These are phyloP conservation scores for Cryphonectria nitschkei DNA, from an alignment of 2,329 filamentous ascomycete genomes.

Conservation along the genomic window DNA sequence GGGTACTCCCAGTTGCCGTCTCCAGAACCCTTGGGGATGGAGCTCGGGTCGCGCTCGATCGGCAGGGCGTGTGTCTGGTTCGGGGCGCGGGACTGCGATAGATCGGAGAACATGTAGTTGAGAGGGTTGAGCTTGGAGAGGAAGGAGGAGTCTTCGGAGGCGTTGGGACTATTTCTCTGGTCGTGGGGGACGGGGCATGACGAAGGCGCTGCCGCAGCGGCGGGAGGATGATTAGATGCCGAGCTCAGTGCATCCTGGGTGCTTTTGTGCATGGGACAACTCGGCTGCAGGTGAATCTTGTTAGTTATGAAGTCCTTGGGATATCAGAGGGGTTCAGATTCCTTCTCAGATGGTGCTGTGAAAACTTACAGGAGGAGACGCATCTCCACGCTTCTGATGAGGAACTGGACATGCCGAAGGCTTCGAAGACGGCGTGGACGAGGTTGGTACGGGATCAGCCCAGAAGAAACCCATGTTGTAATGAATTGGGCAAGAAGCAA, in stretches of 20 bases:
- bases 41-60: conserved; percentile 79
- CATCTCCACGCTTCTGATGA: conserved; percentile 33
- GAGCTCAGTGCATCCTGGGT: conserved; percentile 52
- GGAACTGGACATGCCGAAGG: conserved; percentile 30
- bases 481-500: background rate
- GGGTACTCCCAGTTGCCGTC: conserved; percentile 95
- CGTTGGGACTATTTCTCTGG: conserved; percentile 23
- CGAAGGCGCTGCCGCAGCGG: conserved; percentile 39
- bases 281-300: conserved; percentile 43
- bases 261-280: conserved; percentile 63
- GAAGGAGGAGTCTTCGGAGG: conserved; percentile 43
- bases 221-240: conserved; percentile 35
- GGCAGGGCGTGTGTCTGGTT: conserved; percentile 76
- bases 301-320: conserved; percentile 22
- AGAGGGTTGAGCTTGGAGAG: conserved; percentile 67
- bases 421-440: conserved; percentile 22
- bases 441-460: conserved; percentile 50
- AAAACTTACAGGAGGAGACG: conserved; percentile 46
- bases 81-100: conserved; percentile 78
- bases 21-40: conserved; percentile 84
- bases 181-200: conserved; percentile 53
- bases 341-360: background rate
- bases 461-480: conserved; percentile 65
- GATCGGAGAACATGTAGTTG: conserved; percentile 92
- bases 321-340: background rate